A percentile compares a stretch with the other conserved stretches of the same genome.
Evolutionary conservation across 495 filamentous ascomycete species (phyloP).

Genomic region (Neurospora intermedia): DNA sequence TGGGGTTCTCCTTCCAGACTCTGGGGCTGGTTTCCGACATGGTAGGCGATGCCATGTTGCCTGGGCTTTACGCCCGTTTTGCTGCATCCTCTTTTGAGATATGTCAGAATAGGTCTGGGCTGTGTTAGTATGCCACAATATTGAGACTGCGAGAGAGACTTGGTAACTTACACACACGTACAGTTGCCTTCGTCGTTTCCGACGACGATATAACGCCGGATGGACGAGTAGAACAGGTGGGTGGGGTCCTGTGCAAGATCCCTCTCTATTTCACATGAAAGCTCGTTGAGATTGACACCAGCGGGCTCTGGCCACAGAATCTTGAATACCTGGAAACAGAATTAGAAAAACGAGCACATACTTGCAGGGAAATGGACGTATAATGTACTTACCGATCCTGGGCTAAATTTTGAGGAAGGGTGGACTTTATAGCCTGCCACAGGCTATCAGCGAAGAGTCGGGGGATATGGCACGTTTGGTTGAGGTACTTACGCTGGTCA

Average conservation of each 20-base stretch:
- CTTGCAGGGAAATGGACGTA: background rate
- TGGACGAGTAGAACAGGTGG: slow-evolving; percentile 27
- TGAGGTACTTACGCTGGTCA: slow-evolving; percentile 7
- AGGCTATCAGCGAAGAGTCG: background rate
- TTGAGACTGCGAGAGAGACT: background rate
- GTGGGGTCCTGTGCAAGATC: background rate
- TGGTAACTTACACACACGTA: slow-evolving; percentile 35
- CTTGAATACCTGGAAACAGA: slow-evolving; percentile 32
- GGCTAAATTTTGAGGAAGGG: slow-evolving; percentile 27
- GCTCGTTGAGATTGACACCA: slow-evolving; percentile 20
- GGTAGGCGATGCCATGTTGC: slow-evolving; percentile 37
- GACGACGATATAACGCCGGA: slow-evolving; percentile 38
- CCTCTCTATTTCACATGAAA: background rate
- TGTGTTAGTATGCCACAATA: slow-evolving; percentile 2
- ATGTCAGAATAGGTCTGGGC: slow-evolving; percentile 37
- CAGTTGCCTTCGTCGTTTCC: slow-evolving; percentile 36
- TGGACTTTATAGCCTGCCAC: slow-evolving; percentile 31
- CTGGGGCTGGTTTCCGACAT: slow-evolving; percentile 16
- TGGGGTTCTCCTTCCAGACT: slow-evolving; percentile 26
- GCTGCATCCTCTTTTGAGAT: slow-evolving; percentile 31
- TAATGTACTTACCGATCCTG: slow-evolving; percentile 26
- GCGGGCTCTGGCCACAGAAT: slow-evolving; percentile 36
- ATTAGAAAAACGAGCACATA: background rate
- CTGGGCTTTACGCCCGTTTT: slow-evolving; percentile 35
- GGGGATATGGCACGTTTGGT: background rate